Conservation (phyloP, 345 rosid species). For the Populus deltoides region DNA sequence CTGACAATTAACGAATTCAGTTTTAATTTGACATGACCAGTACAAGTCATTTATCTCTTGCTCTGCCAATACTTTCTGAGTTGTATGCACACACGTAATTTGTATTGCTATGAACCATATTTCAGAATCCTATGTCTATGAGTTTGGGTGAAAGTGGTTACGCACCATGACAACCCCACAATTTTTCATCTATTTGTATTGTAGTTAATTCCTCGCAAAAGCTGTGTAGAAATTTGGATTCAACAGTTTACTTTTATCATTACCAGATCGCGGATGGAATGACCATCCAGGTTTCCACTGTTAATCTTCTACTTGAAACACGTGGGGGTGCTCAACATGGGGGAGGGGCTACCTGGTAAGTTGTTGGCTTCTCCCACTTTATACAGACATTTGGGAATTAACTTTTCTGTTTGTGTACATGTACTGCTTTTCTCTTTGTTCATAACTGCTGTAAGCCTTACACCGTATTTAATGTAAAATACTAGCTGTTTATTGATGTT, state of each 20-base stretch:
- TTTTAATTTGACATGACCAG: background rate
- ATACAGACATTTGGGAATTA: background rate
- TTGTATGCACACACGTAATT: background rate
- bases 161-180: background rate
- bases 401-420: background rate
- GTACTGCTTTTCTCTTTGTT: background rate
- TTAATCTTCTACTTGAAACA: conserved; percentile 93
- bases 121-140: background rate
- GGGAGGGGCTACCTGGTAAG: conserved; percentile 94
- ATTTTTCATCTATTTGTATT: background rate
- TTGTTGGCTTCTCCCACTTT: conserved; percentile 1
- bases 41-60: background rate
- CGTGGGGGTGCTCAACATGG: conserved; percentile 58
- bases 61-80: background rate
- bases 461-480: background rate
- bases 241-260: conserved; percentile 13
- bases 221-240: conserved; percentile 5
- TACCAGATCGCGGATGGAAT: conserved; percentile 98
- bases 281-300: conserved; percentile 81
- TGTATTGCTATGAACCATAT: background rate
- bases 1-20: background rate
- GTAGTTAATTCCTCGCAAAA: background rate
- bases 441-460: background rate
- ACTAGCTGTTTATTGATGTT: background rate
- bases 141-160: background rate